Evolutionary conservation across 495 filamentous ascomycete genomes (phyloP), one percentile per base, ranked within the genome.

Genomic region (Penicillium tannophilum): DNA sequence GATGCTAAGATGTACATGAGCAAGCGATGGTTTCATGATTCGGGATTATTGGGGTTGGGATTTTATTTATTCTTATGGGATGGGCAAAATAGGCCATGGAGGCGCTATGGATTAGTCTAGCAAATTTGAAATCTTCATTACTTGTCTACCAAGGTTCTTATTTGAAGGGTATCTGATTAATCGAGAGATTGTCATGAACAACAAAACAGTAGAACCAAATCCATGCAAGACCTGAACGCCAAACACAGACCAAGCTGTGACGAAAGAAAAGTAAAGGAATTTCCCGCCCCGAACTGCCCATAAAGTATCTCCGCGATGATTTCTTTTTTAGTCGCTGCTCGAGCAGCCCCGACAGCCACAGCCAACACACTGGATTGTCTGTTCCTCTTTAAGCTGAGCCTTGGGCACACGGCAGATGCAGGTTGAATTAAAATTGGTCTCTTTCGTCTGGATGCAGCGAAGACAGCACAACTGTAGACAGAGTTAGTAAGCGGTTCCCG

Each of bases 401-500:
- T 92, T 90, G 9, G 95, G 94, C 50, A 98, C 94, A 45, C 94
- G 91, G 72, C 94, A 99, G 64, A 99, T 93, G 70, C 94, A 99
- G 4, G 95, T 98, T 43, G 90, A 86, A 73, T 94, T 95, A 80
- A 98, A 98, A 73, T 98, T 98, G 23, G 93, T 97, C 81, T 99
- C 95, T 73, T 97, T 97, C 4, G 94, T 97, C 71, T 99, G 94
- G 54, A 99, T 92, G 74, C 94, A 99, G 60, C 92, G 88, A 53
- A 97, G 79, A 69, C 94, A 99, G 71, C 94, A 99, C 8, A 98
- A 75, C 88, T 92, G 64, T 31, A 46, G 16, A 54, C 49, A 60
- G 20, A 30, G 51, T 33, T 3, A 55, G 59, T 72, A 52, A 72
- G 31, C 23, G 17, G 28, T 2, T 2, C 7, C 2, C 33, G 8